A percentile compares a stretch with the other conserved stretches of the same genome.
phyloP scores from a whole-genome alignment of 1,284 basidiomycete genomes.

The Apiotrichum laibachii region DNA sequence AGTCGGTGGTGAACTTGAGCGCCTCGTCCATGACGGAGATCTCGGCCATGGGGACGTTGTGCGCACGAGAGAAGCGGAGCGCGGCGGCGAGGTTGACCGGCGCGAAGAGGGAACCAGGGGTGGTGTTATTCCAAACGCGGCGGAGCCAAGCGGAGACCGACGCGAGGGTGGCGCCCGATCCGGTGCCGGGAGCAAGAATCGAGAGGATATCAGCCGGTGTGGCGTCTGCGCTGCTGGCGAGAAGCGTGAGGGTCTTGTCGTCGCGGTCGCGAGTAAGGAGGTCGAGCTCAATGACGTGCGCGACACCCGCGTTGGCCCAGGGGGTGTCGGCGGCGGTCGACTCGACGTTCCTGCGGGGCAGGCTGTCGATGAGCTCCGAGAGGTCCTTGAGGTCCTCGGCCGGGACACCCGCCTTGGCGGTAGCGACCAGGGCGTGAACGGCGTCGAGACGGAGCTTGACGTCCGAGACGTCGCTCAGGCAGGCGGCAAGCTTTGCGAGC shows the following conservation, averaged over 20 bases:
- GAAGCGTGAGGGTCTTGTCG: slow-evolving; percentile 11
- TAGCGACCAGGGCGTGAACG: slow-evolving; percentile 21
- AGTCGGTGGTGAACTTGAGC: slow-evolving; percentile 28
- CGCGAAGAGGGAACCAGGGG: slow-evolving; percentile 33
- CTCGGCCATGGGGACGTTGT: slow-evolving; percentile 28
- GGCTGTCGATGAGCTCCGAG: slow-evolving; percentile 17
- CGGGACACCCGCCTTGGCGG: slow-evolving; percentile 4
- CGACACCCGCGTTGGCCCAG: slow-evolving; percentile 29
- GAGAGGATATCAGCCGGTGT: slow-evolving; percentile 15
- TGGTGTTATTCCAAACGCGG: slow-evolving; percentile 25
- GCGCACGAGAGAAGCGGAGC: slow-evolving; percentile 22
- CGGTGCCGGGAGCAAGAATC: slow-evolving; percentile 1
- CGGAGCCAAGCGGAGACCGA: slow-evolving; percentile 27
- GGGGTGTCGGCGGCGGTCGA: slow-evolving; percentile 20
- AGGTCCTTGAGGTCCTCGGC: slow-evolving; percentile 13
- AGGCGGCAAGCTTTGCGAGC: slow-evolving; percentile 6
- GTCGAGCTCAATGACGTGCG: slow-evolving; percentile 28
- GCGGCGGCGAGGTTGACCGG: slow-evolving; percentile 28
- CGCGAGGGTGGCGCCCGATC: slow-evolving; percentile 10
- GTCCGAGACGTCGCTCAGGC: slow-evolving; percentile 13
- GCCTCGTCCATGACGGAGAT: slow-evolving; percentile 37
- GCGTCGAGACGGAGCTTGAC: slow-evolving; percentile 16
- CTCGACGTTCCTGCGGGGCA: slow-evolving; percentile 13
- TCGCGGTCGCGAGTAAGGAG: slow-evolving; percentile 10
- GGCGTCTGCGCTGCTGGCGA: slow-evolving; percentile 16